Evolutionary conservation across 116 monocot species (phyloP).

Genomic region (Zostera marina): DNA sequence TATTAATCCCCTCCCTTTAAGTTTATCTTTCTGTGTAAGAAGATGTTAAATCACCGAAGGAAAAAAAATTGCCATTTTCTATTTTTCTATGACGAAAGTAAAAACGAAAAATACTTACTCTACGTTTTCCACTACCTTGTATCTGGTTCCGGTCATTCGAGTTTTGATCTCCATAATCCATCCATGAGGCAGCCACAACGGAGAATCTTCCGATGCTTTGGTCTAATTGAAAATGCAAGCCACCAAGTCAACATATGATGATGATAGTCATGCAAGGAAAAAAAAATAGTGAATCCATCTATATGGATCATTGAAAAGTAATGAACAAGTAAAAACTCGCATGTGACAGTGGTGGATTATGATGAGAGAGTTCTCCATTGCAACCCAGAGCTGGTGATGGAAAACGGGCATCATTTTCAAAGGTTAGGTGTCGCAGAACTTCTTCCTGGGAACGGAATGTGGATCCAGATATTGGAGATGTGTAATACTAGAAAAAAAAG

Average conservation of each 20-base stretch:
- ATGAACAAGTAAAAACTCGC: slow-evolving; percentile 12
- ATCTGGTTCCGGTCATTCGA: slow-evolving; percentile 12
- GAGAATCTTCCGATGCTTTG: slow-evolving; percentile 11
- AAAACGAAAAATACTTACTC: background rate
- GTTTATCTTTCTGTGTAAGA: too few species aligned
- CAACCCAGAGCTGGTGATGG: background rate
- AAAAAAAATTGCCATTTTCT: background rate
- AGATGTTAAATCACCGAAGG: background rate
- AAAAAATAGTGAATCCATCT: too few species aligned
- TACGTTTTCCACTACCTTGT: slow-evolving; percentile 15
- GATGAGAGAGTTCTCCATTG: background rate
- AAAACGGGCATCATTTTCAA: slow-evolving; percentile 1
- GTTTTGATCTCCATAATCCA: slow-evolving; percentile 36
- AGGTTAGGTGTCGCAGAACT: slow-evolving; percentile 20
- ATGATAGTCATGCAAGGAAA: background rate
- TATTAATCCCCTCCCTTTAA: too few species aligned
- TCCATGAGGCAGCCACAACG: slow-evolving; percentile 34
- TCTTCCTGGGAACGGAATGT: slow-evolving; percentile 21
- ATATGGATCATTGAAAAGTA: background rate
- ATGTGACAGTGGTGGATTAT: slow-evolving; percentile 2
- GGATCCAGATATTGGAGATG: slow-evolving; percentile 16
- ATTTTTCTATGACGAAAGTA: background rate
- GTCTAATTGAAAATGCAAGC: slow-evolving; percentile 4
- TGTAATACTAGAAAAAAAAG: slow-evolving; percentile 23
- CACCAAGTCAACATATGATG: background rate